phyloP scores from a whole-genome alignment of 495 filamentous ascomycete species.

The Penicillium robsamsonii region DNA sequence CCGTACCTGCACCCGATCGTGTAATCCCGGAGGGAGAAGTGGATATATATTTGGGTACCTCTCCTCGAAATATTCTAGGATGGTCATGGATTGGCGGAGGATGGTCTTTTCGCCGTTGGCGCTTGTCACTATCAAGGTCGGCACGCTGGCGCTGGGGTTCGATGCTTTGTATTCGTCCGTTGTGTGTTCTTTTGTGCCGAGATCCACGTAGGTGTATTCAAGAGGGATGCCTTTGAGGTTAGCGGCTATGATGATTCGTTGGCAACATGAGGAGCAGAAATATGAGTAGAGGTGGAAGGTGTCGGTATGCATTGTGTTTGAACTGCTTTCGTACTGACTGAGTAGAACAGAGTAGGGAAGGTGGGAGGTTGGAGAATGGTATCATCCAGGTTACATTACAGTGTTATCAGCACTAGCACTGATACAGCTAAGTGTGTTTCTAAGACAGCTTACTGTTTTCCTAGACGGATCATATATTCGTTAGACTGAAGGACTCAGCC shows the following conservation, averaged over 20 bases:
- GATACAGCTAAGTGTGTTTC: background rate
- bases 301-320: background rate
- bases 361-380: too few relatives aligned
- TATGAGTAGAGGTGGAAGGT: background rate
- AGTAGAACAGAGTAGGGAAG: background rate
- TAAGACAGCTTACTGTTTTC: background rate
- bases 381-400: too few relatives aligned
- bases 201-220: background rate
- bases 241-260: background rate
- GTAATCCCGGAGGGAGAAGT: background rate
- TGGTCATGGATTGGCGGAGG: background rate
- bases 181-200: background rate
- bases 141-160: background rate
- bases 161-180: background rate
- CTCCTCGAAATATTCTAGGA: background rate
- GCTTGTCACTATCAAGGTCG: background rate
- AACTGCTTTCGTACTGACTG: background rate
- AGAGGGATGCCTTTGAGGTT: conserved; percentile 2
- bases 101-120: background rate
- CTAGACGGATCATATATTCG: background rate
- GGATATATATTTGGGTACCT: background rate
- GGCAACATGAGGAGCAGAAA: background rate
- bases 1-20: background rate
- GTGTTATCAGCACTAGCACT: too few relatives aligned
- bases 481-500: background rate